These are phyloP conservation scores for Trichoderma erinaceum DNA, from an alignment of 495 filamentous ascomycete genomes.

Conservation along the genomic window DNA sequence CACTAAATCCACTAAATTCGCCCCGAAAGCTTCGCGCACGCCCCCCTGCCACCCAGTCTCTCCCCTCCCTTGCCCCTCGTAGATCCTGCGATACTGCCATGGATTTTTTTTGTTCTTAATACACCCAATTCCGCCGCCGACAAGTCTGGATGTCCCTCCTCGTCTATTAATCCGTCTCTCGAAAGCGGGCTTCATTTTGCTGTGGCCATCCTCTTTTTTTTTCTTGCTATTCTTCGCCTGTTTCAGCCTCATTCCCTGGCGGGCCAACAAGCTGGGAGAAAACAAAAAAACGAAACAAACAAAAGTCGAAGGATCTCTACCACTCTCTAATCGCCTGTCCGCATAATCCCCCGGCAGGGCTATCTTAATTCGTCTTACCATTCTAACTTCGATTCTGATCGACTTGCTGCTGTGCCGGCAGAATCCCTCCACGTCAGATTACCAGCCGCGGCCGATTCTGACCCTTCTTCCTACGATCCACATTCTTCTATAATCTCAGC, in stretches of 20 bases:
- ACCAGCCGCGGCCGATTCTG: neutral
- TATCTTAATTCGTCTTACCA: neutral
- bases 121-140: neutral
- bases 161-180: neutral
- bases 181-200: neutral
- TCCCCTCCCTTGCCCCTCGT: constrained; percentile 9
- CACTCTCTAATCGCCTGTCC: neutral
- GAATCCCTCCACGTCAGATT: neutral
- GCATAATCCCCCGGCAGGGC: neutral
- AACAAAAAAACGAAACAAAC: neutral
- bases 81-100: neutral
- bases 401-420: neutral
- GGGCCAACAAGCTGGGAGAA: constrained; percentile 14
- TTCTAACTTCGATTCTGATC: neutral
- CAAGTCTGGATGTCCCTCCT: neutral
- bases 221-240: neutral
- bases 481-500: neutral
- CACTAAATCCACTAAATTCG: neutral
- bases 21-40: constrained; percentile 9
- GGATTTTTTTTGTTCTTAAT: too few relatives aligned
- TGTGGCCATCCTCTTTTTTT: neutral
- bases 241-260: constrained; percentile 6
- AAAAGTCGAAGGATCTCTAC: too few relatives aligned
- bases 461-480: neutral
- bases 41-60: neutral